phyloP scores from a whole-genome alignment of 192 early-diverging fungal genomes.

The Helicostylum pulchrum region DNA sequence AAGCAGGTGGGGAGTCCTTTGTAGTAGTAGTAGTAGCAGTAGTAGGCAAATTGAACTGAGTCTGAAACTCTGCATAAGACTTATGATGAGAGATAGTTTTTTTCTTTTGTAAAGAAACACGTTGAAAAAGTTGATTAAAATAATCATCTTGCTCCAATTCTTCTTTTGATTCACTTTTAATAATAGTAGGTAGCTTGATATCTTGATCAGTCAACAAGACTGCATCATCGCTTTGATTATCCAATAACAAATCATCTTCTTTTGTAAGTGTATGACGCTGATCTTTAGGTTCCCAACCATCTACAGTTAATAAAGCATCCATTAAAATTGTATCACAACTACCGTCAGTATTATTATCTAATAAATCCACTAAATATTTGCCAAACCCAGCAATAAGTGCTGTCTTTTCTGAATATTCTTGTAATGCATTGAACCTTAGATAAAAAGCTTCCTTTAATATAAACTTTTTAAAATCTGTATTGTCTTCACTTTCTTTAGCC shows the following conservation, averaged over 20 bases:
- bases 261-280: conserved; percentile 13
- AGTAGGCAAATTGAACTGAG: too few species aligned
- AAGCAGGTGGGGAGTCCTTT: too few species aligned
- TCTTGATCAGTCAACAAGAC: background rate
- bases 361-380: conserved; percentile 35
- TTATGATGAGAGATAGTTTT: too few species aligned
- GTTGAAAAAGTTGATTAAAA: too few species aligned
- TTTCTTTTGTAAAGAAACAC: too few species aligned
- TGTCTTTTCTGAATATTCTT: conserved; percentile 37
- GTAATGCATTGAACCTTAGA: conserved; percentile 37
- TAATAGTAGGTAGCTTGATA: background rate
- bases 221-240: background rate
- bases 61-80: too few species aligned
- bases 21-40: too few species aligned
- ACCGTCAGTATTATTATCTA: conserved; percentile 11
- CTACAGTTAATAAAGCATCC: conserved; percentile 27
- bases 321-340: conserved; percentile 5
- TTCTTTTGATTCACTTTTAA: too few species aligned
- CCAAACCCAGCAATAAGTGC: conserved; percentile 38
- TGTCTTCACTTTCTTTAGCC: conserved; percentile 16
- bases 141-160: too few species aligned
- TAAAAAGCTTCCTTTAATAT: conserved; percentile 39
- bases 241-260: background rate
- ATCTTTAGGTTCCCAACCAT: conserved; percentile 26
- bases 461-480: conserved; percentile 39